Conservation (phyloP, 768 basidiomycete genomes). For the Tubosaeta sp. region DNA sequence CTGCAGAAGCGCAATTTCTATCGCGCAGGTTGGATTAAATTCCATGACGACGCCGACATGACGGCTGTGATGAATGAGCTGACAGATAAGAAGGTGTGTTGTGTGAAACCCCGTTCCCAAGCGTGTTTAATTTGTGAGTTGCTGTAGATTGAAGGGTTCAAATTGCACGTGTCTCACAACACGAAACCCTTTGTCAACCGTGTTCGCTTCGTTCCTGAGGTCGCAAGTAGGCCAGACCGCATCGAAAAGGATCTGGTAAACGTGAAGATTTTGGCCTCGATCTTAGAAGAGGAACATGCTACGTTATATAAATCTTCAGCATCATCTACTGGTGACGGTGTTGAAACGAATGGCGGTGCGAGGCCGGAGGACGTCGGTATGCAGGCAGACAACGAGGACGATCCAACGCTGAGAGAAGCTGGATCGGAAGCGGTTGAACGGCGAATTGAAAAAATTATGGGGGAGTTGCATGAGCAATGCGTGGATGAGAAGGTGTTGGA, state of each 20-base stretch:
- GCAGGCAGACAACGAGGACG: constrained; percentile 37
- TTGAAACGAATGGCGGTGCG: constrained; percentile 28
- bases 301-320: constrained; percentile 41
- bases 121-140: constrained; percentile 6
- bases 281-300: constrained; percentile 69
- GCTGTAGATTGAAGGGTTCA: constrained; percentile 87
- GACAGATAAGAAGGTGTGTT: constrained; percentile 75
- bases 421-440: constrained; percentile 81
- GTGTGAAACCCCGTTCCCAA: background rate
- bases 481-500: constrained; percentile 65
- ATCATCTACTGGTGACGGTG: constrained; percentile 16
- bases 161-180: constrained; percentile 84
- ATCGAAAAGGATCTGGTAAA: constrained; percentile 78
- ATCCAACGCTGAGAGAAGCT: constrained; percentile 54
- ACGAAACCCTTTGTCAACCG: constrained; percentile 73
- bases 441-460: constrained; percentile 72
- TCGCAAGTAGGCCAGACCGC: constrained; percentile 75
- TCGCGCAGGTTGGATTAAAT: constrained; percentile 91
- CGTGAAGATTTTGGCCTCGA: constrained; percentile 63
- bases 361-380: constrained; percentile 29
- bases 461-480: constrained; percentile 64
- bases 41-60: constrained; percentile 84
- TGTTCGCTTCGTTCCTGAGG: constrained; percentile 76
- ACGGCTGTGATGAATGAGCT: constrained; percentile 62
- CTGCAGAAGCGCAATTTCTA: constrained; percentile 91